Conservation (phyloP, 2,329 filamentous ascomycete genomes). For the Cladosporium sp. region DNA sequence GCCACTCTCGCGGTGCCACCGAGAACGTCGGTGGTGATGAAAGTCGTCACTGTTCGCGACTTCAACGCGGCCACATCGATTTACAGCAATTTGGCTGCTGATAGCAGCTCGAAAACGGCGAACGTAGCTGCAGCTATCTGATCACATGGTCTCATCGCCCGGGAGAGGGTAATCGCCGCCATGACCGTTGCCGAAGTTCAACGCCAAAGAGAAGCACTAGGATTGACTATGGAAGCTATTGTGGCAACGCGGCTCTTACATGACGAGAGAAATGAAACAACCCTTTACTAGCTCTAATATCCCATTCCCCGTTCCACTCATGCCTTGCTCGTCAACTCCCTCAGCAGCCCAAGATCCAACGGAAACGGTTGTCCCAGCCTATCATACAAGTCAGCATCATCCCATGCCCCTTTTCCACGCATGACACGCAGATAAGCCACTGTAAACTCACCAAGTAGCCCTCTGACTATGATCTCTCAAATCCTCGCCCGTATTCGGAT, state of each 20-base stretch:
- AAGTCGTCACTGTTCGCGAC: background rate
- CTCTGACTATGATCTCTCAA: conserved; percentile 50
- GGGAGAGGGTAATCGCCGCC: background rate
- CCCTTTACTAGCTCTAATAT: background rate
- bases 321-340: conserved; percentile 21
- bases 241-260: no score
- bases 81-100: no score
- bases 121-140: no score
- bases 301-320: background rate
- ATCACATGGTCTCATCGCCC: background rate
- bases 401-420: background rate
- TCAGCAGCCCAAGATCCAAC: conserved; percentile 51
- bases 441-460: conserved; percentile 42
- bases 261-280: no score
- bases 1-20: background rate
- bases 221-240: no score
- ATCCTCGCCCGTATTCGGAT: conserved; percentile 71
- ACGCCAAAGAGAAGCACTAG: no score
- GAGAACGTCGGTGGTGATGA: background rate
- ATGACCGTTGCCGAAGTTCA: background rate
- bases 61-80: background rate
- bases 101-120: no score
- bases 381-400: background rate
- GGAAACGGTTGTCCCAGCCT: conserved; percentile 59
- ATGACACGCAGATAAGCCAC: background rate